Evolutionary conservation across 176 grass and related monocot species (phyloP).

Genomic region (Oryza nivara): DNA sequence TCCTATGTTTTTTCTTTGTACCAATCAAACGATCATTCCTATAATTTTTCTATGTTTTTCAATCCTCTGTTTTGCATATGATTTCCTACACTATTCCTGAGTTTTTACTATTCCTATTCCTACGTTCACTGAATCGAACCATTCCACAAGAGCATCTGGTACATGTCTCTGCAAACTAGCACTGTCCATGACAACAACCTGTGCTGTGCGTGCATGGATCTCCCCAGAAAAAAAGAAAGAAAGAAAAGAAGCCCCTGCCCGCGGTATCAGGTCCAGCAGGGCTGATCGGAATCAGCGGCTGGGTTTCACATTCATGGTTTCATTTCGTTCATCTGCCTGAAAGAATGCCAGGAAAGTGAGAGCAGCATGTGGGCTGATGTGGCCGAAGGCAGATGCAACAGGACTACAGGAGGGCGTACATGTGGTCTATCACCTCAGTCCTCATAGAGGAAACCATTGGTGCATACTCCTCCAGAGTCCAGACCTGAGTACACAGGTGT

Average conservation of each 20-base stretch:
- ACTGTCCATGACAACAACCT: neutral
- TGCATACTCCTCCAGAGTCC: neutral
- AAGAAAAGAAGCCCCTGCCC: neutral
- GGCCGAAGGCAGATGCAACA: neutral
- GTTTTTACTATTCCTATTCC: too few relatives aligned
- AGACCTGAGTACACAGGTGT: neutral
- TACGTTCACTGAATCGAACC: slow-evolving; percentile 6
- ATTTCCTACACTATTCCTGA: too few relatives aligned
- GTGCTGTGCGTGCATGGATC: neutral
- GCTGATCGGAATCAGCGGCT: neutral
- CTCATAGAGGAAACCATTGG: neutral
- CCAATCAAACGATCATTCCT: too few relatives aligned
- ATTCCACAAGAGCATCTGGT: neutral
- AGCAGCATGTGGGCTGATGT: neutral
- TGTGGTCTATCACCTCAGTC: neutral
- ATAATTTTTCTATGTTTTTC: too few relatives aligned
- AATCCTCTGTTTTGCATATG: too few relatives aligned
- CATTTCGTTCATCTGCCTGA: neutral
- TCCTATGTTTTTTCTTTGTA: too few relatives aligned
- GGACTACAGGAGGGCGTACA: neutral
- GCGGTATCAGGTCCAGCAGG: neutral
- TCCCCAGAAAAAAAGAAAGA: neutral
- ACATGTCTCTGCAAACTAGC: neutral
- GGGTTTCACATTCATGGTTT: neutral
- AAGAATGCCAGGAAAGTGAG: neutral